Percentiles rank a stretch among this genome's conserved stretches.
These are phyloP conservation scores for Cadophora sp. DNA, from an alignment of 2,329 filamentous ascomycete species.

Conservation along the genomic window DNA sequence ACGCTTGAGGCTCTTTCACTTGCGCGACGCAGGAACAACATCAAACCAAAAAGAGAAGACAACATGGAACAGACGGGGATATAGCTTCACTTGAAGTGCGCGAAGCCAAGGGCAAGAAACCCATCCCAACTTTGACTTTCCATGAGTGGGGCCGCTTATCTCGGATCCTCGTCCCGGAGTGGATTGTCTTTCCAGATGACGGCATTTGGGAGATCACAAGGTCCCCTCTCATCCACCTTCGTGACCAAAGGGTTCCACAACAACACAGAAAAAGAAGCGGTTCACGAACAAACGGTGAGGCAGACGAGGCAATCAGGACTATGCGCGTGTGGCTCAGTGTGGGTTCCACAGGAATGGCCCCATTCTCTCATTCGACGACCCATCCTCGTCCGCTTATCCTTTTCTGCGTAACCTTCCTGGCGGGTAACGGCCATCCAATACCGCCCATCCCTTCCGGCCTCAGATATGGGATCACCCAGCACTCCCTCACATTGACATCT, in stretches of 20 bases:
- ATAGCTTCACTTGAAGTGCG: background rate
- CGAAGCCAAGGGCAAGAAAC: background rate
- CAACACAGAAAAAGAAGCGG: background rate
- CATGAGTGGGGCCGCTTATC: constrained; percentile 12
- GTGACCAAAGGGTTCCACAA: background rate
- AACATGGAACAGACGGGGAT: background rate
- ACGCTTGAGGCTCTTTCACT: background rate
- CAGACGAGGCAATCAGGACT: background rate
- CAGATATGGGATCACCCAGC: constrained; percentile 82
- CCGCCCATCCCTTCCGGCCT: constrained; percentile 70
- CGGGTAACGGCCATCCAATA: constrained; percentile 83
- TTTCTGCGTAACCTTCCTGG: constrained; percentile 83
- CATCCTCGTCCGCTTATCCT: constrained; percentile 77
- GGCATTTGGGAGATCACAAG: constrained; percentile 2
- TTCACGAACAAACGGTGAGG: background rate
- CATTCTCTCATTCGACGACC: constrained; percentile 52
- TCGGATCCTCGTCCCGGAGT: background rate
- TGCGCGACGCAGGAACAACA: constrained; percentile 3
- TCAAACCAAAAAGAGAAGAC: background rate
- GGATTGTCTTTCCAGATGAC: background rate
- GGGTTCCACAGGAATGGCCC: background rate
- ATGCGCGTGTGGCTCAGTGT: background rate
- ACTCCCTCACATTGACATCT: constrained; percentile 65
- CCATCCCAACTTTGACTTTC: constrained; percentile 21
- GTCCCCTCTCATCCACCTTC: background rate